Evolutionary conservation across 345 rosid genomes (phyloP).

Genomic region (Nephelium lappaceum): DNA sequence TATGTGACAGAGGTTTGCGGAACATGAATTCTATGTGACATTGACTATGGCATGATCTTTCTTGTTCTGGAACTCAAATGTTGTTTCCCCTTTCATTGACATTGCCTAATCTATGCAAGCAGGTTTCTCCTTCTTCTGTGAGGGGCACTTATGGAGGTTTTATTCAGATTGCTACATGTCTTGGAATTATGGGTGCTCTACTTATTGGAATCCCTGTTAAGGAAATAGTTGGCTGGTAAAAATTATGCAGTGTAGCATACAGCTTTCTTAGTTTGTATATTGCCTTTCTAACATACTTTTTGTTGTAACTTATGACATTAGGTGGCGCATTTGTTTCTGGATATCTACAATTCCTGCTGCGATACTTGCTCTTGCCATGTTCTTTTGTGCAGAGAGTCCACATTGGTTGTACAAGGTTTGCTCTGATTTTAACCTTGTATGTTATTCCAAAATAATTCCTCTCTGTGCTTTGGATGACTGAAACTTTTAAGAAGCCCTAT

Average conservation of each 20-base stretch:
- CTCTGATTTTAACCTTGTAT: conserved; percentile 8
- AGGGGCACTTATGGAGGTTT: conserved; percentile 98
- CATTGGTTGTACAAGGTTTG: conserved; percentile 93
- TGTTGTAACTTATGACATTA: conserved; percentile 25
- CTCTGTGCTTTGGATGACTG: not conserved
- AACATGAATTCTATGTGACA: not conserved
- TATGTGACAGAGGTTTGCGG: conserved; percentile 87
- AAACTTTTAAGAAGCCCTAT: not conserved
- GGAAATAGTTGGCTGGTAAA: conserved; percentile 81
- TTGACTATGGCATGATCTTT: not conserved
- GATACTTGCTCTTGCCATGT: conserved; percentile 74
- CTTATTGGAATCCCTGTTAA: conserved; percentile 86
- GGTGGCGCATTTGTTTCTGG: conserved; percentile 99
- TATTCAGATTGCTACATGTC: conserved; percentile 92
- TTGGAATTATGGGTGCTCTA: conserved; percentile 87
- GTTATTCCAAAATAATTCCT: not conserved
- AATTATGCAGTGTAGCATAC: conserved; percentile 3
- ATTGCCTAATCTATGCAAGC: conserved; percentile 24
- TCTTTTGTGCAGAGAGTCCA: conserved; percentile 85
- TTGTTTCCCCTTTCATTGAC: conserved; percentile 14
- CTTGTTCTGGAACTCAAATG: conserved; percentile 8
- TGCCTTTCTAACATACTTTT: not conserved
- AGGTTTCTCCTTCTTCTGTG: conserved; percentile 93
- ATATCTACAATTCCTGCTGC: conserved; percentile 83
- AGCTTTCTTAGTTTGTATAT: not conserved